Percentiles rank a stretch among this genome's conserved stretches.
Evolutionary conservation across 345 rosid genomes (phyloP).

Genomic region (Arabis alpina): DNA sequence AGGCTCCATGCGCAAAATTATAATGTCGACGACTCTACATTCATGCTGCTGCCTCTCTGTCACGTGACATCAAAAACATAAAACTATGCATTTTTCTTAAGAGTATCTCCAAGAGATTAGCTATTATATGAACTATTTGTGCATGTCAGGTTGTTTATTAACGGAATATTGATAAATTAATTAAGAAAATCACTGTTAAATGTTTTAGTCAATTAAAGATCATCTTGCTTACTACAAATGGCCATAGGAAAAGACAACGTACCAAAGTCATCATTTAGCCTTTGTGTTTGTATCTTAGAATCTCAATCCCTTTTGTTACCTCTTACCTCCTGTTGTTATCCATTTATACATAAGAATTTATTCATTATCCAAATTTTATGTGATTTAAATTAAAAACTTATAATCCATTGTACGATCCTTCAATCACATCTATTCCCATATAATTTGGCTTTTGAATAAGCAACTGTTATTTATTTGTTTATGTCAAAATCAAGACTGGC

Average conservation of each 20-base stretch:
- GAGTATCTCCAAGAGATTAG: background rate
- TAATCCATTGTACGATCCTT: background rate
- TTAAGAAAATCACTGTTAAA: background rate
- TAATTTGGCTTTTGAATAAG: background rate
- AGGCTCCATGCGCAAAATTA: slow-evolving; percentile 56
- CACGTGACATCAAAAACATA: slow-evolving; percentile 36
- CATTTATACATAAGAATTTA: background rate
- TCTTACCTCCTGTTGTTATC: slow-evolving; percentile 13
- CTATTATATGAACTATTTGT: slow-evolving; percentile 39
- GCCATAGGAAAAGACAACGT: slow-evolving; percentile 45
- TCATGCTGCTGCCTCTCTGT: slow-evolving; percentile 45
- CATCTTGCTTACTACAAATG: slow-evolving; percentile 39
- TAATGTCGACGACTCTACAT: slow-evolving; percentile 52
- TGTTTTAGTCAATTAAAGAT: slow-evolving; percentile 29
- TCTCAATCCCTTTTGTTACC: slow-evolving; percentile 17
- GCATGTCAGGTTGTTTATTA: slow-evolving; percentile 37
- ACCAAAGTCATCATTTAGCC: slow-evolving; percentile 40
- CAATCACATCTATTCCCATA: background rate
- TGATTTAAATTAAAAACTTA: background rate
- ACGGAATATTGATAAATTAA: slow-evolving; percentile 30
- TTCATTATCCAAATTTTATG: background rate
- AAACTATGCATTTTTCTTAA: background rate
- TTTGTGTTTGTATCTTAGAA: slow-evolving; percentile 37
- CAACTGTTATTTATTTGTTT: background rate
- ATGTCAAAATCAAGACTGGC: background rate